A percentile compares a stretch with the other conserved stretches of the same genome.
phyloP scores from a whole-genome alignment of 805 yeast species.

The Candida incommunis region DNA sequence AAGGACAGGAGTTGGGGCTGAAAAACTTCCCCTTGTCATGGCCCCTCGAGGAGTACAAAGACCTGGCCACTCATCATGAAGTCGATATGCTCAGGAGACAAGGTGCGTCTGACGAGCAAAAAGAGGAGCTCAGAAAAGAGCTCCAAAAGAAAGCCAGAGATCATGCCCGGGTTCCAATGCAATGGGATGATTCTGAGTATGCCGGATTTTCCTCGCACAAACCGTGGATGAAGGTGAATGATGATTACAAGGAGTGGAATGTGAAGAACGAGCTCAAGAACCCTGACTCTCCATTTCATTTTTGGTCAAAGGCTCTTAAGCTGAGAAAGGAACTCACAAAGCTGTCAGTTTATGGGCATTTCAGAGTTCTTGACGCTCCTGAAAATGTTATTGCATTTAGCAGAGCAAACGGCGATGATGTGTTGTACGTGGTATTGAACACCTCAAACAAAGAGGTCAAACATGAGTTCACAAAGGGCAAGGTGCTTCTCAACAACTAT shows the following conservation, averaged over 20 bases:
- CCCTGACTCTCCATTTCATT: conserved; percentile 30
- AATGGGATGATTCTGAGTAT: conserved; percentile 31
- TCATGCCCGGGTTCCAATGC: conserved; percentile 42
- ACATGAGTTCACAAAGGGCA: neutral
- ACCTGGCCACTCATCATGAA: conserved; percentile 33
- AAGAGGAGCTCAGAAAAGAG: conserved; percentile 10
- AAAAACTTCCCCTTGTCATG: conserved; percentile 33
- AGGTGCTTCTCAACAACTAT: neutral
- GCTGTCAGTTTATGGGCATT: conserved; percentile 31
- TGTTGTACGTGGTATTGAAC: conserved; percentile 29
- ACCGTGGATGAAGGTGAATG: conserved; percentile 43
- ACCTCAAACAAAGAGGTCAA: conserved; percentile 22
- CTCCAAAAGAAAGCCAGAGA: conserved; percentile 31
- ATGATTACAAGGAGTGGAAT: conserved; percentile 35
- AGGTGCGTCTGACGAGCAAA: neutral
- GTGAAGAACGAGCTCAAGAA: conserved; percentile 32
- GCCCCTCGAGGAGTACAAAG: conserved; percentile 36
- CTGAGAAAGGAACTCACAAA: conserved; percentile 33
- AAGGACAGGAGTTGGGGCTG: conserved; percentile 50
- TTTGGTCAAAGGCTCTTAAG: conserved; percentile 30
- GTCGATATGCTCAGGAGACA: conserved; percentile 15
- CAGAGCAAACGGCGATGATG: conserved; percentile 20
- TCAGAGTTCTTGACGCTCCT: conserved; percentile 31
- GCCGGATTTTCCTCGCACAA: conserved; percentile 34
- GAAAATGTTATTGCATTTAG: conserved; percentile 29